Conservation (phyloP, 1,139 yeast genomes). For the Yamadazyma aaseri region DNA sequence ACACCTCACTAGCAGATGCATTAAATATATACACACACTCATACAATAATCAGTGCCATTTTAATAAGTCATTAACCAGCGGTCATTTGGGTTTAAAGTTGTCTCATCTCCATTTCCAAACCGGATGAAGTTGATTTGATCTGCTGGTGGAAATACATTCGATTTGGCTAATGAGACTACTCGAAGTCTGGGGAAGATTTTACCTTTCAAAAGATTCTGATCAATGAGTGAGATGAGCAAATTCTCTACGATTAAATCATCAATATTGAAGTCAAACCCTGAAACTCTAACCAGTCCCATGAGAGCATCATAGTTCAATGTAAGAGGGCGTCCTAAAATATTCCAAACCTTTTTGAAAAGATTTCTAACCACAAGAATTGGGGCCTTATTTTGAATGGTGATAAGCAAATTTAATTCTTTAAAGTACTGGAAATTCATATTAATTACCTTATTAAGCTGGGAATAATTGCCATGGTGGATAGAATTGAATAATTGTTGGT, state of each 20-base stretch:
- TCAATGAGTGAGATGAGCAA: slow-evolving; percentile 50
- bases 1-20: no score
- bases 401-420: slow-evolving; percentile 34
- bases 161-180: slow-evolving; percentile 49
- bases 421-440: slow-evolving; percentile 33
- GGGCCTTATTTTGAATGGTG: slow-evolving; percentile 26
- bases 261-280: slow-evolving; percentile 18
- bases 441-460: slow-evolving; percentile 29
- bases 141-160: slow-evolving; percentile 49
- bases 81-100: slow-evolving; percentile 11
- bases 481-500: slow-evolving; percentile 32
- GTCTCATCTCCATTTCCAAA: slow-evolving; percentile 22
- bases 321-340: slow-evolving; percentile 24
- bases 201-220: slow-evolving; percentile 53
- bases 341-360: slow-evolving; percentile 38
- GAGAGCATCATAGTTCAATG: slow-evolving; percentile 30
- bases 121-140: slow-evolving; percentile 29
- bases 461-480: slow-evolving; percentile 42
- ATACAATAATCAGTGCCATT: no score
- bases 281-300: slow-evolving; percentile 20
- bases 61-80: slow-evolving; percentile 11
- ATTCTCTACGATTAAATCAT: slow-evolving; percentile 44
- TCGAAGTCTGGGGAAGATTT: slow-evolving; percentile 44
- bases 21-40: no score
- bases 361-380: slow-evolving; percentile 48